Evolutionary conservation across 2,329 filamentous ascomycete species (phyloP).

Genomic region (Endoconidiophora laricicola): DNA sequence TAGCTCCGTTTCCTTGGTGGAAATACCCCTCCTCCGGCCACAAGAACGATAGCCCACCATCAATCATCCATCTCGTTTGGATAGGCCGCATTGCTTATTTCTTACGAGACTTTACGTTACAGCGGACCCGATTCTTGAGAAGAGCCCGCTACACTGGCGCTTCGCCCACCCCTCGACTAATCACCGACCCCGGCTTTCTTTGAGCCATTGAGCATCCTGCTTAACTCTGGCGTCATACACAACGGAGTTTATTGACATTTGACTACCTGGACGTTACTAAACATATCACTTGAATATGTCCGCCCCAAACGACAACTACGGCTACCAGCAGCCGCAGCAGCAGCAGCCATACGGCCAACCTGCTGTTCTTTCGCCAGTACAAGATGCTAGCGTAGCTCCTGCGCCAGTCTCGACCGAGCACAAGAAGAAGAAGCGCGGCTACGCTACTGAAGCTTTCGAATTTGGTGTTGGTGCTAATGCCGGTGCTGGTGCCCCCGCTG

Average conservation of each 20-base stretch:
- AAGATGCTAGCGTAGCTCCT: slow-evolving; percentile 15
- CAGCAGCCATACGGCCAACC: slow-evolving; percentile 21
- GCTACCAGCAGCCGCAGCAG: slow-evolving; percentile 29
- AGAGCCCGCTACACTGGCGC: slow-evolving; percentile 1
- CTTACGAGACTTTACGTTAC: too few species aligned
- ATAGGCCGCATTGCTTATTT: too few species aligned
- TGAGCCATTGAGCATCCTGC: slow-evolving; percentile 12
- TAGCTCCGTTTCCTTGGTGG: too few species aligned
- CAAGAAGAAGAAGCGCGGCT: slow-evolving; percentile 84
- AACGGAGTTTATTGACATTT: neutral
- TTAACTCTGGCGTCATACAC: slow-evolving; percentile 17
- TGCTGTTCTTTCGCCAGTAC: slow-evolving; percentile 15
- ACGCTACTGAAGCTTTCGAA: slow-evolving; percentile 88
- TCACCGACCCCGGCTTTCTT: neutral
- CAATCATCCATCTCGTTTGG: too few species aligned
- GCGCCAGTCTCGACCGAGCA: slow-evolving; percentile 22
- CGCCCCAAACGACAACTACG: slow-evolving; percentile 33
- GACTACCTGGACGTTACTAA: too few species aligned
- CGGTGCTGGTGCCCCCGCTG: slow-evolving; percentile 29
- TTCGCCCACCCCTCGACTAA: neutral
- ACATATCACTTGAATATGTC: slow-evolving; percentile 27
- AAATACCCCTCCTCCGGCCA: too few species aligned
- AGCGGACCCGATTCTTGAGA: too few species aligned
- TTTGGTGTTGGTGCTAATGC: slow-evolving; percentile 75
- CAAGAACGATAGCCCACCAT: too few species aligned